Conservation (phyloP, 768 basidiomycete species). For the Suillus americanus region DNA sequence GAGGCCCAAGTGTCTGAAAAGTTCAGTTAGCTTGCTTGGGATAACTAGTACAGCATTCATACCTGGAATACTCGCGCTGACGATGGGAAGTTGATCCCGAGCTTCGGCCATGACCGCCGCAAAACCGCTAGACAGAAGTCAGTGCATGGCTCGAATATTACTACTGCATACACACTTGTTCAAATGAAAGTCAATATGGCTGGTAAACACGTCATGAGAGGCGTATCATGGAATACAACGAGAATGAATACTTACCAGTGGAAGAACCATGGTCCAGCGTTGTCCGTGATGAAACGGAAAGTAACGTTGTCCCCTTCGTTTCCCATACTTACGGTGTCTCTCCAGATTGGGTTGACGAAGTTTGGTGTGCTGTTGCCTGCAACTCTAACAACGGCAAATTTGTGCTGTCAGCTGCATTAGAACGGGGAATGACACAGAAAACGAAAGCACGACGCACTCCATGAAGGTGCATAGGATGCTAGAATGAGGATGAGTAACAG, state of each 20-base stretch:
- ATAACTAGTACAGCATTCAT: not conserved
- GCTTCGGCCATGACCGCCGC: conserved; percentile 31
- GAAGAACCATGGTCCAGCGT: conserved; percentile 62
- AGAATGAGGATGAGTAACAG: not conserved
- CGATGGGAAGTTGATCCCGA: conserved; percentile 11
- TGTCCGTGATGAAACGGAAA: conserved; percentile 63
- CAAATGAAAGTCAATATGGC: conserved; percentile 34
- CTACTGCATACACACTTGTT: conserved; percentile 15
- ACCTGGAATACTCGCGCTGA: conserved; percentile 18
- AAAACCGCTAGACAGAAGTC: conserved; percentile 24
- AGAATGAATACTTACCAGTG: conserved; percentile 33
- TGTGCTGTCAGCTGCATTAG: conserved; percentile 26
- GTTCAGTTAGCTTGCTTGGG: not conserved
- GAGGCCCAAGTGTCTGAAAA: conserved; percentile 21
- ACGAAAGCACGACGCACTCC: conserved; percentile 28
- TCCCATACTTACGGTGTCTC: conserved; percentile 36
- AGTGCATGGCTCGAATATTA: conserved; percentile 2
- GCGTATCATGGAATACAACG: not conserved
- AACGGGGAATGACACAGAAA: not conserved
- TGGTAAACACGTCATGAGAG: conserved; percentile 12
- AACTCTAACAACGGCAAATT: conserved; percentile 38
- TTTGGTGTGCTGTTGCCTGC: conserved; percentile 33
- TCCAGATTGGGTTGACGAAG: conserved; percentile 35
- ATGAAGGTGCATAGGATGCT: conserved; percentile 43
- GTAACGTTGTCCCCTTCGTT: conserved; percentile 42